Evolutionary conservation across 306 rosid genomes (phyloP).

Genomic region (Inga oerstediana): DNA sequence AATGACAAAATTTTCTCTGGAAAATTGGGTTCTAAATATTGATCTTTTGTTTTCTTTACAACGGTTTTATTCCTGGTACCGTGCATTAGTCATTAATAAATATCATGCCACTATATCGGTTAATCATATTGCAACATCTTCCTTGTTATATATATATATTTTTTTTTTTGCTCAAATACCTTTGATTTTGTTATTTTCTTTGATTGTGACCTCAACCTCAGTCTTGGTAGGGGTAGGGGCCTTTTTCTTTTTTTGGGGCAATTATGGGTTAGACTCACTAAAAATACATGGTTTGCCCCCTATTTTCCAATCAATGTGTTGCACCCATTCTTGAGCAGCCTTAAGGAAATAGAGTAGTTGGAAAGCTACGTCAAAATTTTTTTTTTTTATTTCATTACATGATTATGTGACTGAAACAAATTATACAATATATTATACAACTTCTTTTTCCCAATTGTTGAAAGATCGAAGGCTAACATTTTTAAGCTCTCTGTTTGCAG

Average conservation of each 20-base stretch:
- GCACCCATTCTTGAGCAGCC: background rate
- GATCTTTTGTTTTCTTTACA: background rate
- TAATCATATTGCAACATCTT: background rate
- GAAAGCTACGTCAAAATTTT: constrained; percentile 1
- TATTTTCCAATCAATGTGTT: background rate
- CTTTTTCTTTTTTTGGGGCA: background rate
- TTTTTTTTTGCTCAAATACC: background rate
- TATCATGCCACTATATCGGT: background rate
- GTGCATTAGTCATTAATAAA: background rate
- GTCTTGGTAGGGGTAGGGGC: background rate
- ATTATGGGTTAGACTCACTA: background rate
- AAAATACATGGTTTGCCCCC: background rate
- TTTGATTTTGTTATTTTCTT: background rate
- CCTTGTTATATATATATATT: background rate
- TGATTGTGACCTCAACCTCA: background rate
- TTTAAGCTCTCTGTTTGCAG: background rate
- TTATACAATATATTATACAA: constrained; percentile 3
- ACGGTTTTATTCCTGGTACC: background rate
- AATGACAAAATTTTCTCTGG: background rate
- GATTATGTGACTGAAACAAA: constrained; percentile 1
- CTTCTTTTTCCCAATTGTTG: constrained; percentile 4
- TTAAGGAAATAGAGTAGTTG: background rate
- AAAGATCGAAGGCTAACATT: constrained; percentile 12
- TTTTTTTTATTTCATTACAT: background rate
- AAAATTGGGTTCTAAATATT: background rate